phyloP scores from a whole-genome alignment of 805 yeast genomes.

The Sugiyamaella lignohabitans region DNA sequence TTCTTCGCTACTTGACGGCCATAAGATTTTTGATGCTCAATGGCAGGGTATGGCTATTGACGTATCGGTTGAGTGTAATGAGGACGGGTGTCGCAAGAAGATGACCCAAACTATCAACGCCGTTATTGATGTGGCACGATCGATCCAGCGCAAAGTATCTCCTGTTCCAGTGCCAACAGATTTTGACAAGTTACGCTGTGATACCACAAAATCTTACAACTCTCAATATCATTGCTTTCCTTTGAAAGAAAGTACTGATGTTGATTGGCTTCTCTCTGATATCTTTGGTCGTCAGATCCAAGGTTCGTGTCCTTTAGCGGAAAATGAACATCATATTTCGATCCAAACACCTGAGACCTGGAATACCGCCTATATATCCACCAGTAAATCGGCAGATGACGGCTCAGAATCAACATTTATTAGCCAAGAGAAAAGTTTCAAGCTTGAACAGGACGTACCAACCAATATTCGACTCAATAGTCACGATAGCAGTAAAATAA shows the following conservation, averaged over 20 bases:
- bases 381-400: constrained; percentile 1
- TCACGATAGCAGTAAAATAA: constrained; percentile 39
- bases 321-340: constrained; percentile 31
- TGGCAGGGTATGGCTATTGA: constrained; percentile 96
- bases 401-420: not conserved
- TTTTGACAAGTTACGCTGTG: constrained; percentile 69
- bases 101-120: constrained; percentile 65
- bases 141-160: constrained; percentile 52
- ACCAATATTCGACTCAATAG: constrained; percentile 39
- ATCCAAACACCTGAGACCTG: constrained; percentile 15
- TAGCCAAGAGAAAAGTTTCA: constrained; percentile 3
- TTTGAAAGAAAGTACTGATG: constrained; percentile 43
- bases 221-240: constrained; percentile 78
- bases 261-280: constrained; percentile 48
- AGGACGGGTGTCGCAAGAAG: constrained; percentile 13
- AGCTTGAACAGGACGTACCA: constrained; percentile 1
- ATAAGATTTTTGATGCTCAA: constrained; percentile 72
- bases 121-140: constrained; percentile 64
- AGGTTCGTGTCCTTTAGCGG: constrained; percentile 59
- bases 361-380: constrained; percentile 1
- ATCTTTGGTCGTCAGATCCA: constrained; percentile 63
- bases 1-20: constrained; percentile 81
- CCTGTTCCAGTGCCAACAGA: constrained; percentile 79
- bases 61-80: constrained; percentile 50
- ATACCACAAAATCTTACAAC: constrained; percentile 45